These are phyloP conservation scores for Boletus sp. DNA, from an alignment of 768 basidiomycete genomes.

Conservation along the genomic window DNA sequence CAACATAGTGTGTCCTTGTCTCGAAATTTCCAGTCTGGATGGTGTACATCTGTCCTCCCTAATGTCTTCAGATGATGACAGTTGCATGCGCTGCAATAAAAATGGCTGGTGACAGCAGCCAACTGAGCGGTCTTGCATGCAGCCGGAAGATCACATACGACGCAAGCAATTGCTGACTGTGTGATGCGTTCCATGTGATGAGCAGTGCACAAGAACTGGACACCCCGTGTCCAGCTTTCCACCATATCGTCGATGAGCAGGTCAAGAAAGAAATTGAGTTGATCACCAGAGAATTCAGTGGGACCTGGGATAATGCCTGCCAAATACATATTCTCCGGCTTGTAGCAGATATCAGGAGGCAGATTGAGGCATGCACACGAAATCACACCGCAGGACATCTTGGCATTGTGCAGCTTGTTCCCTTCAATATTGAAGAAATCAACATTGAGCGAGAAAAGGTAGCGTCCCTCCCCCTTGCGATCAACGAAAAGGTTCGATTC, in stretches of 20 bases:
- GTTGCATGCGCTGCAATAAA: constrained; percentile 34
- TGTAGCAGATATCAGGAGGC: constrained; percentile 22
- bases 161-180: constrained; percentile 11
- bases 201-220: constrained; percentile 16
- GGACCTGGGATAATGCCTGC: constrained; percentile 30
- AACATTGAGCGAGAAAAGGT: constrained; percentile 28
- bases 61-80: constrained; percentile 9
- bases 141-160: constrained; percentile 34
- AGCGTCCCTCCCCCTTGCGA: background rate
- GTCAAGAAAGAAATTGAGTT: constrained; percentile 32
- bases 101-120: constrained; percentile 21
- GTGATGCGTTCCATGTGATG: background rate
- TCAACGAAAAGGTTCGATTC: constrained; percentile 21
- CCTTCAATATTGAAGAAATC: constrained; percentile 38
- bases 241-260: constrained; percentile 32
- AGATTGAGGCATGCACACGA: constrained; percentile 36
- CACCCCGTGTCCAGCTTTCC: constrained; percentile 1
- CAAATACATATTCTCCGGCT: too few species aligned
- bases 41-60: background rate
- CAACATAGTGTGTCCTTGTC: constrained; percentile 5
- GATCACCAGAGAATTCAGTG: constrained; percentile 22
- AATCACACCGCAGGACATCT: constrained; percentile 32
- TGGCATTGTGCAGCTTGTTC: constrained; percentile 22
- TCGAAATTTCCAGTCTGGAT: background rate
- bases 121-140: constrained; percentile 28